Evolutionary conservation across 176 grass and related monocot species (phyloP).

Genomic region (Tillandsia fasciculata): DNA sequence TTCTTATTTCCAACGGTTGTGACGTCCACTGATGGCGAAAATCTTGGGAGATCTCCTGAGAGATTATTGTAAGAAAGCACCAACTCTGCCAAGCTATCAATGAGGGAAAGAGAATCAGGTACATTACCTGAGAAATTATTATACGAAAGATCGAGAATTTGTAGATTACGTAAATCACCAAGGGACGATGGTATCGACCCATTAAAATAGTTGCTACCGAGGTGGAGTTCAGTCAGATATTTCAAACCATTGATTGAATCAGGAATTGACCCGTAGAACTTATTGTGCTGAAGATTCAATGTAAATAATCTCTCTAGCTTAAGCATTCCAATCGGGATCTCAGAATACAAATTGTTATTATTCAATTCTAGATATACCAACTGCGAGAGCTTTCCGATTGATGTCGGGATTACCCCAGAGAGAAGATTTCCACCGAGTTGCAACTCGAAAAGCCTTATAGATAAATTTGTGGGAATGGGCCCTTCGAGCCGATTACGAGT

Average conservation of each 20-base stretch:
- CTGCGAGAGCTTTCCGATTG: too few relatives aligned
- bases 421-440: too few relatives aligned
- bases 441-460: too few relatives aligned
- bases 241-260: background rate
- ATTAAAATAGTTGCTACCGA: constrained; percentile 42
- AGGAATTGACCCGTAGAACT: constrained; percentile 38
- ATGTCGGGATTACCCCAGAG: too few relatives aligned
- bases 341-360: too few relatives aligned
- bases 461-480: too few relatives aligned
- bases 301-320: too few relatives aligned
- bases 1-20: constrained; percentile 25
- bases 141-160: constrained; percentile 84
- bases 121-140: constrained; percentile 43
- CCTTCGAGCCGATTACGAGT: too few relatives aligned
- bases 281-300: too few relatives aligned
- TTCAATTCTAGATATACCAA: too few relatives aligned
- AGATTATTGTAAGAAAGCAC: constrained; percentile 62
- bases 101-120: background rate
- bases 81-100: constrained; percentile 33
- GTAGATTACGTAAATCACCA: background rate
- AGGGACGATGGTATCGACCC: constrained; percentile 40
- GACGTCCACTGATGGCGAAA: constrained; percentile 11
- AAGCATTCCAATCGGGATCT: too few relatives aligned
- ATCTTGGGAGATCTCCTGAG: constrained; percentile 24
- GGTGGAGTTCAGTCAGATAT: constrained; percentile 38